These are phyloP conservation scores for Monilinia fructicola DNA, from an alignment of 2,329 filamentous ascomycete species.

Conservation along the genomic window DNA sequence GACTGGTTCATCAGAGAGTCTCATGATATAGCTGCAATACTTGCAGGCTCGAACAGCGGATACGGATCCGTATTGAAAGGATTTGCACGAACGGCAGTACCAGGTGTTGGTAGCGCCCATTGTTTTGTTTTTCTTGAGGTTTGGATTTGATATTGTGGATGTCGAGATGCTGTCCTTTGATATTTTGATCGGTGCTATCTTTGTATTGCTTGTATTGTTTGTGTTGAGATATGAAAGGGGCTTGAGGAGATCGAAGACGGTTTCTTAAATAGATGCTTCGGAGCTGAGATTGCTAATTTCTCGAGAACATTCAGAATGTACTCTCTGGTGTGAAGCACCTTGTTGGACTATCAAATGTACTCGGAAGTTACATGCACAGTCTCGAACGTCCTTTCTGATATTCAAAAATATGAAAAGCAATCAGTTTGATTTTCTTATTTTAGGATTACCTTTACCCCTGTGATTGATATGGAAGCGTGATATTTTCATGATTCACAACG, in stretches of 20 bases:
- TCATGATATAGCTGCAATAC: constrained; percentile 7
- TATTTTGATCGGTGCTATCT: background rate
- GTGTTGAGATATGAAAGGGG: background rate
- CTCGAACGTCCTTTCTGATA: background rate
- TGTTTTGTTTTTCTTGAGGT: background rate
- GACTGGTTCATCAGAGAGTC: background rate
- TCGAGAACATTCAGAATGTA: background rate
- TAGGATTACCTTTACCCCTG: background rate
- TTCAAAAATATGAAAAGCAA: background rate
- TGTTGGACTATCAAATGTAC: background rate
- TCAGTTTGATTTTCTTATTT: background rate
- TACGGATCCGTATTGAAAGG: background rate
- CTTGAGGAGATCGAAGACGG: background rate
- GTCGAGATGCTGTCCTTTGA: no score
- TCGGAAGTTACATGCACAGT: background rate
- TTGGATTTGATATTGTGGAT: background rate
- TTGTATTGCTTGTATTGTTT: background rate
- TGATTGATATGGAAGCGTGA: background rate
- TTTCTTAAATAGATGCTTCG: background rate
- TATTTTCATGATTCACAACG: background rate
- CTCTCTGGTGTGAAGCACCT: background rate
- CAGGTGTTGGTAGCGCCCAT: constrained; percentile 2
- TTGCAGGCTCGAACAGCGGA: background rate
- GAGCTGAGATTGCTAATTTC: no score
- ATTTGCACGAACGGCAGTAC: constrained; percentile 6